These are phyloP conservation scores for Colletotrichum higginsianum DNA, from an alignment of 2,329 filamentous ascomycete species.

Conservation along the genomic window DNA sequence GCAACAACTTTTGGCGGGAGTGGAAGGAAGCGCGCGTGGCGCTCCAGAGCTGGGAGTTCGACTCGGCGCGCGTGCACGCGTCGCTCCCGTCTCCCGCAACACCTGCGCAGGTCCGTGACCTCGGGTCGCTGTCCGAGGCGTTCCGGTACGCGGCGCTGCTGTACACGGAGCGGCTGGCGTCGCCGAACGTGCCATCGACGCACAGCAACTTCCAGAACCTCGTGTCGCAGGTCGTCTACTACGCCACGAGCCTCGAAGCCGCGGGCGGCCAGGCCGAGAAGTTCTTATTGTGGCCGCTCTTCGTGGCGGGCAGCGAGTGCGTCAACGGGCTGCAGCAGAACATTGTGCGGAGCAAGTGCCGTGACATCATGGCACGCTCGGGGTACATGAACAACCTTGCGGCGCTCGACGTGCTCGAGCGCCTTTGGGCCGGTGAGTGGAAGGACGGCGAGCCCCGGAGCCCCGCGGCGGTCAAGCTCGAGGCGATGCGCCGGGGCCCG, in stretches of 20 bases:
- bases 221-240: constrained; percentile 85
- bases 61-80: constrained; percentile 65
- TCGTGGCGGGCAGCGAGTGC: constrained; percentile 91
- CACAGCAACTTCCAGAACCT: constrained; percentile 87
- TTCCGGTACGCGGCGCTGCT: constrained; percentile 92
- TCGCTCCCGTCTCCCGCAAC: constrained; percentile 67
- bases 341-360: constrained; percentile 84
- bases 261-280: constrained; percentile 80
- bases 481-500: constrained; percentile 60
- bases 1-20: constrained; percentile 83
- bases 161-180: constrained; percentile 89
- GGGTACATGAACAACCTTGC: constrained; percentile 96
- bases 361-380: constrained; percentile 88
- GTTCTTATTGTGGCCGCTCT: constrained; percentile 93
- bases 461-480: constrained; percentile 52
- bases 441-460: constrained; percentile 54
- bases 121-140: constrained; percentile 87
- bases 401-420: constrained; percentile 87
- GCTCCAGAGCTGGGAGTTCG: constrained; percentile 87
- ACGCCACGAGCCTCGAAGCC: constrained; percentile 83
- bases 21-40: constrained; percentile 85
- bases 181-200: constrained; percentile 79
- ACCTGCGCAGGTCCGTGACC: constrained; percentile 77
- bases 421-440: constrained; percentile 79
- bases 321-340: constrained; percentile 84